Conservation (phyloP, 2,329 filamentous ascomycete species). For the Chaetothyriales sp. region DNA sequence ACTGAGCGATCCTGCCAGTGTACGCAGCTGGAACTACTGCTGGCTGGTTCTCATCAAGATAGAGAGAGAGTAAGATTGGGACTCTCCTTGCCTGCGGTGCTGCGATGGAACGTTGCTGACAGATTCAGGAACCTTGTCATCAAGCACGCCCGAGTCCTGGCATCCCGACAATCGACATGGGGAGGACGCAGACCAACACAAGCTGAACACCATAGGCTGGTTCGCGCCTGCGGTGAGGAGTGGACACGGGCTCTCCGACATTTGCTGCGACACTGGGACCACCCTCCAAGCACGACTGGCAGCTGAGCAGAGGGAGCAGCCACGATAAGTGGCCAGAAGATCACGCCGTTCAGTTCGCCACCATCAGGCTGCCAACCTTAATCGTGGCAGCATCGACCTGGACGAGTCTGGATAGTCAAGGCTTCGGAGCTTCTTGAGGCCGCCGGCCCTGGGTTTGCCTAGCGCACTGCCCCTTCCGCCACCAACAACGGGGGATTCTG, state of each 20-base stretch:
- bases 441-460: too few species aligned
- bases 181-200: slow-evolving; percentile 43
- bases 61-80: slow-evolving; percentile 37
- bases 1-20: slow-evolving; percentile 48
- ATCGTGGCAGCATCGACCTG: too few species aligned
- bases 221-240: slow-evolving; percentile 50
- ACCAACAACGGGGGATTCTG: too few species aligned
- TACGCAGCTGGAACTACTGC: slow-evolving; percentile 62
- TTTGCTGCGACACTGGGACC: slow-evolving; percentile 57
- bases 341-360: background rate
- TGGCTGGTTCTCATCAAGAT: slow-evolving; percentile 60
- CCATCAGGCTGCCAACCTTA: background rate
- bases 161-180: slow-evolving; percentile 56
- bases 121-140: slow-evolving; percentile 44
- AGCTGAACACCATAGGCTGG: slow-evolving; percentile 45
- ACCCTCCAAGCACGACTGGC: slow-evolving; percentile 38
- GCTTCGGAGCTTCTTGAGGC: too few species aligned
- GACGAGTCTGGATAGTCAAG: too few species aligned
- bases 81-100: background rate
- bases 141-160: slow-evolving; percentile 48
- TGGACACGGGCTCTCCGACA: slow-evolving; percentile 52
- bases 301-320: slow-evolving; percentile 11
- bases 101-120: slow-evolving; percentile 5
- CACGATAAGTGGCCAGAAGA: background rate
- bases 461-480: too few species aligned